phyloP scores from a whole-genome alignment of 768 basidiomycete genomes.

The Lactarius indigo region DNA sequence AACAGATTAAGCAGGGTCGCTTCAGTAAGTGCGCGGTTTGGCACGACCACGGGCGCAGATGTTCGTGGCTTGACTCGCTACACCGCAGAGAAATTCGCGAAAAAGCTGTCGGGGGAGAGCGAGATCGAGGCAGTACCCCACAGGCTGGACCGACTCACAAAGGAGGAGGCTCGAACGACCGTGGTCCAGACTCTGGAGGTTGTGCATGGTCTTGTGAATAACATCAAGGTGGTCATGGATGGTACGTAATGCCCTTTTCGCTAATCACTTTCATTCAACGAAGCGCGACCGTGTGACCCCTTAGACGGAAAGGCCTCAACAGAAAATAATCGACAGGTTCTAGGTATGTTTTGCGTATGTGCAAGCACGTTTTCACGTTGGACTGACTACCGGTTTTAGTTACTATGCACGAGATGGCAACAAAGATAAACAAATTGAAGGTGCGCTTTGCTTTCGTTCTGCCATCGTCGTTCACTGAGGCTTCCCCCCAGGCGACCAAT shows the following conservation, averaged over 20 bases:
- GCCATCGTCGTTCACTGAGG: no score
- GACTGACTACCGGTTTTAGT: not conserved
- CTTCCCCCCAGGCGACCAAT: not conserved
- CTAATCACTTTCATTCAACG: not conserved
- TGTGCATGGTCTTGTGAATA: not conserved
- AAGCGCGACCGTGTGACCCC: not conserved
- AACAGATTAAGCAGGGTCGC: slow-evolving; percentile 5
- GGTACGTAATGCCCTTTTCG: not conserved
- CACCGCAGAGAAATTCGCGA: not conserved
- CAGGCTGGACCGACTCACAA: slow-evolving; percentile 2
- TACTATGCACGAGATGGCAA: not conserved
- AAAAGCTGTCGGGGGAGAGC: slow-evolving; percentile 5
- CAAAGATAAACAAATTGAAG: slow-evolving; percentile 6
- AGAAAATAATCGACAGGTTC: not conserved
- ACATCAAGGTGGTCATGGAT: not conserved
- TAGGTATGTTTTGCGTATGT: not conserved
- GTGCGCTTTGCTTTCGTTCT: not conserved
- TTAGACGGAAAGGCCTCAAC: slow-evolving; percentile 6
- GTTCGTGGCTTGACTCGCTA: no score
- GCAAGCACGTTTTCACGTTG: not conserved
- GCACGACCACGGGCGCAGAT: no score
- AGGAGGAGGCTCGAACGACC: slow-evolving; percentile 1
- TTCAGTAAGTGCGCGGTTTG: not conserved
- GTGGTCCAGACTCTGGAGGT: not conserved
- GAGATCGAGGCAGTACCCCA: not conserved